Conservation (phyloP, 192 early-diverging fungal genomes). For the Chytriomyces sp. region DNA sequence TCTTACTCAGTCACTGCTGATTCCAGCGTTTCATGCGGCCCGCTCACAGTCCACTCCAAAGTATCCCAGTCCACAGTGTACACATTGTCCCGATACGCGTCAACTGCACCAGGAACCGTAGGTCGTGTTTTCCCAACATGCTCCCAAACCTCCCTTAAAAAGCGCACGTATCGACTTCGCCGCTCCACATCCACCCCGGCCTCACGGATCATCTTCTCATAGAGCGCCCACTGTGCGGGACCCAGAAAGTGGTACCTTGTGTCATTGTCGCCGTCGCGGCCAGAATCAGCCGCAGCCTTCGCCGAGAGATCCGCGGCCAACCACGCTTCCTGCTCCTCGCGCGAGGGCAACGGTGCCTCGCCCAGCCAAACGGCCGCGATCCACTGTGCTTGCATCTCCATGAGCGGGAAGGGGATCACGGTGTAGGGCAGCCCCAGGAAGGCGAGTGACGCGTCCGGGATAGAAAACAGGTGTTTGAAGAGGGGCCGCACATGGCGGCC, state of each 20-base stretch:
- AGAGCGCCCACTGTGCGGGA: background rate
- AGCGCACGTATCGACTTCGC: background rate
- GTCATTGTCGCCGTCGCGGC: no score
- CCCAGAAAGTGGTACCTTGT: background rate
- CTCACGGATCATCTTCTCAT: background rate
- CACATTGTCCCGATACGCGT: background rate
- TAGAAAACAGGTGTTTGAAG: slow-evolving; percentile 50
- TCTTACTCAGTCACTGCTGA: no score
- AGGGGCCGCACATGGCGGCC: slow-evolving; percentile 21
- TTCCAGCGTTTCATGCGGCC: no score
- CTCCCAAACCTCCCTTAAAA: slow-evolving; percentile 2
- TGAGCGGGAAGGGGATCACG: slow-evolving; percentile 62
- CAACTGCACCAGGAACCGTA: background rate
- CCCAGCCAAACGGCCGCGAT: background rate
- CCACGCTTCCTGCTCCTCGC: background rate
- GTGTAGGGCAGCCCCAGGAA: slow-evolving; percentile 62
- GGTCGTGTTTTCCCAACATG: background rate
- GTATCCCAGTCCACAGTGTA: no score
- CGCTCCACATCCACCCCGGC: background rate
- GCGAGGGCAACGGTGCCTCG: background rate
- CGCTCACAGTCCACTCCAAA: no score
- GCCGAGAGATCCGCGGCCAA: background rate
- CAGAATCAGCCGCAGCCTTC: no score
- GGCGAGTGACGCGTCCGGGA: slow-evolving; percentile 53
- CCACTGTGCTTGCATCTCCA: slow-evolving; percentile 54